These are phyloP conservation scores for Erodium chrysanthum DNA, from an alignment of 441 rosid species.

Conservation along the genomic window DNA sequence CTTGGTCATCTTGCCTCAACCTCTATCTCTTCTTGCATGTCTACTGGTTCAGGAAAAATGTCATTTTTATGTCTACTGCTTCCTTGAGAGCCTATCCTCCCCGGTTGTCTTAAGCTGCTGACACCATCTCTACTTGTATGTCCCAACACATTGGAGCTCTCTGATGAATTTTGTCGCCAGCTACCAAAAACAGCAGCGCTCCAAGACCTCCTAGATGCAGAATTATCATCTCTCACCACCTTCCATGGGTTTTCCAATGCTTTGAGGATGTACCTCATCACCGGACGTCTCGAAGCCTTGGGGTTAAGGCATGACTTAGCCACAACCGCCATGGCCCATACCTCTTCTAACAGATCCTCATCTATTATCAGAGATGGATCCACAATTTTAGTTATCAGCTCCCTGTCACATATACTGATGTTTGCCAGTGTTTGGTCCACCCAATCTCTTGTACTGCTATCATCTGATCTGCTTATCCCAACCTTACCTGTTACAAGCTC, in stretches of 20 bases:
- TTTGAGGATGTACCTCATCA: conserved; percentile 75
- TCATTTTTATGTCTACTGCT: conserved; percentile 56
- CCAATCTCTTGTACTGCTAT: conserved; percentile 42
- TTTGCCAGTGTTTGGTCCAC: conserved; percentile 58
- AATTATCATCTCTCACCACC: conserved; percentile 72
- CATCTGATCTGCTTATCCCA: conserved; percentile 58
- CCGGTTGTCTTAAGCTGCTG: conserved; percentile 49
- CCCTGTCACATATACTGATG: conserved; percentile 74
- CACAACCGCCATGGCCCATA: conserved; percentile 95
- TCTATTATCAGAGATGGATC: conserved; percentile 85
- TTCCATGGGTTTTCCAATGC: conserved; percentile 86
- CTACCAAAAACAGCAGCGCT: conserved; percentile 77
- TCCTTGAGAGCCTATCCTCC: conserved; percentile 60
- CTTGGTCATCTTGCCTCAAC: conserved; percentile 29
- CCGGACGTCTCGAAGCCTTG: conserved; percentile 80
- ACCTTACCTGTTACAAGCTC: conserved; percentile 93
- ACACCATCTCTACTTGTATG: conserved; percentile 26
- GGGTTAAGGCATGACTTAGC: conserved; percentile 92
- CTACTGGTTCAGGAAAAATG: conserved; percentile 68
- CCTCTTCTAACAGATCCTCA: conserved; percentile 91
- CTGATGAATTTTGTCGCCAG: conserved; percentile 75
- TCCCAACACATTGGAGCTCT: conserved; percentile 30
- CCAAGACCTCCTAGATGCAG: conserved; percentile 65
- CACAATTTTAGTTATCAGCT: conserved; percentile 69
- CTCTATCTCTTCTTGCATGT: conserved; percentile 37